Evolutionary conservation across 164 flowering plant genomes (phyloP).

Genomic region (Santalum album): DNA sequence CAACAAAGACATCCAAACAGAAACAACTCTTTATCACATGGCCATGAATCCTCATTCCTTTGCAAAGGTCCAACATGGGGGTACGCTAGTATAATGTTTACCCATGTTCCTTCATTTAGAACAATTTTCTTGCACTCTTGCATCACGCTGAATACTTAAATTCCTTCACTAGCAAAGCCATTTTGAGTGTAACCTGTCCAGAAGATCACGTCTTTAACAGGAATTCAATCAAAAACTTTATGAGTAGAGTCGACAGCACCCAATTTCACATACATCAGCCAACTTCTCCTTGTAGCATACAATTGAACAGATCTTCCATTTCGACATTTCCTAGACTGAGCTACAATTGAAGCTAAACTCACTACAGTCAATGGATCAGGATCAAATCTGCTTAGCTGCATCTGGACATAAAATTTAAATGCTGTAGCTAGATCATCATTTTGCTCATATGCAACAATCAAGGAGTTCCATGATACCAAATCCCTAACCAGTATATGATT

Average conservation of each 20-base stretch:
- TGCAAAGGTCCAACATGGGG: constrained; percentile 54
- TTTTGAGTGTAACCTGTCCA: too few relatives aligned
- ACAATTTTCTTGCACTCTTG: constrained; percentile 21
- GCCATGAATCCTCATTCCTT: too few relatives aligned
- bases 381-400: too few relatives aligned
- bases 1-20: too few relatives aligned
- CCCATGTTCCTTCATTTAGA: constrained; percentile 56
- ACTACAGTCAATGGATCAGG: too few relatives aligned
- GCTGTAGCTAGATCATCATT: constrained; percentile 35
- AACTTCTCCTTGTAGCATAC: constrained; percentile 59
- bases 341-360: too few relatives aligned
- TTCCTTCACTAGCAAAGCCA: constrained; percentile 58
- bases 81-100: constrained; percentile 53
- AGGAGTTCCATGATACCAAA: too few relatives aligned
- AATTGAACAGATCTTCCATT: constrained; percentile 41
- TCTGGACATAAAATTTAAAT: constrained; percentile 26
- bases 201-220: constrained; percentile 41
- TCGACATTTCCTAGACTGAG: too few relatives aligned
- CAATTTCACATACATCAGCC: constrained; percentile 69
- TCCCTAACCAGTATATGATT: too few relatives aligned
- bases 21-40: too few relatives aligned
- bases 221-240: constrained; percentile 36
- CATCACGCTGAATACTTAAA: constrained; percentile 34
- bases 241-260: constrained; percentile 35
- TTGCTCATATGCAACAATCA: constrained; percentile 65